Conservation (phyloP, 2,329 filamentous ascomycete genomes). For the Neocucurbitaria cava region DNA sequence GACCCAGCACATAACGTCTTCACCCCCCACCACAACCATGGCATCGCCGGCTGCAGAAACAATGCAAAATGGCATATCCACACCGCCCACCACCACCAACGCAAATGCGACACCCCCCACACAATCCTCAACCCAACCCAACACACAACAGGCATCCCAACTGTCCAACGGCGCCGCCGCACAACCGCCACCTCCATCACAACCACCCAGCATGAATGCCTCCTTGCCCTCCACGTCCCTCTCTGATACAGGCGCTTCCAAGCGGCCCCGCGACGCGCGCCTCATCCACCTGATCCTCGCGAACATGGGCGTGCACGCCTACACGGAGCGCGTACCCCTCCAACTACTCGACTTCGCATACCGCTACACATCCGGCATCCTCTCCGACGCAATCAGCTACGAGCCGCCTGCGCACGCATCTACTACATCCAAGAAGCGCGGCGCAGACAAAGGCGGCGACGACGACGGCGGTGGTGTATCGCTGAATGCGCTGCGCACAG, state of each 20-base stretch:
- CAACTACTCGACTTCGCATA: slow-evolving; percentile 87
- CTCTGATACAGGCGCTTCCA: slow-evolving; percentile 38
- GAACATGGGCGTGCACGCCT: slow-evolving; percentile 78
- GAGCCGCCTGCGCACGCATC: slow-evolving; percentile 31
- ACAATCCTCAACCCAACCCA: slow-evolving; percentile 29
- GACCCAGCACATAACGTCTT: background rate
- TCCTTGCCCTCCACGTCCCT: slow-evolving; percentile 44
- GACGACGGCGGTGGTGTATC: slow-evolving; percentile 63
- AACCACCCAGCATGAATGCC: slow-evolving; percentile 19
- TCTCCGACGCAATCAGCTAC: slow-evolving; percentile 64
- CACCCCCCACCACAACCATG: slow-evolving; percentile 34
- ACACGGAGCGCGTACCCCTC: slow-evolving; percentile 82
- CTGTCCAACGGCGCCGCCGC: slow-evolving; percentile 25
- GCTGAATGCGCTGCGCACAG: slow-evolving; percentile 73
- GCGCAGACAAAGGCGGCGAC: slow-evolving; percentile 25
- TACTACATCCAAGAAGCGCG: slow-evolving; percentile 28
- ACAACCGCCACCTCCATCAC: background rate
- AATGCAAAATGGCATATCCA: slow-evolving; percentile 48
- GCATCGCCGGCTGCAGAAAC: slow-evolving; percentile 46
- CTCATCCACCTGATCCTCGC: slow-evolving; percentile 81
- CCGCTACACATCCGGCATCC: slow-evolving; percentile 75
- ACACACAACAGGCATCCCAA: slow-evolving; percentile 11
- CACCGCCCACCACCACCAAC: slow-evolving; percentile 44
- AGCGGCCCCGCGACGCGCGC: slow-evolving; percentile 77
- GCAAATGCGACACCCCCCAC: slow-evolving; percentile 43